Conservation (phyloP, 225 moss, liverwort and hornwort genomes). For the Marchantia paleacea region DNA sequence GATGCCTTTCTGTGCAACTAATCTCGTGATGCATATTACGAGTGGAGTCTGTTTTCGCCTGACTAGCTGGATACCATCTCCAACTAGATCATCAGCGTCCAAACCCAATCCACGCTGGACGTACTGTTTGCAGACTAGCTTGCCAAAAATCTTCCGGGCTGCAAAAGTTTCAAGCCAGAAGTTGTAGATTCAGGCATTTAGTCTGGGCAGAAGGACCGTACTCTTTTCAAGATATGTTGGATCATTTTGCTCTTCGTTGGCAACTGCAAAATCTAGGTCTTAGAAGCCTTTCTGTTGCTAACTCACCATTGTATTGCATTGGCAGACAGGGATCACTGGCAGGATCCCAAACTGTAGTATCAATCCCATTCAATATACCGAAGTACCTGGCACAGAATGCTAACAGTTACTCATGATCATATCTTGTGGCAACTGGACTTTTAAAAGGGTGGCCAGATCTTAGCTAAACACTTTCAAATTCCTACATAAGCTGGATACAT, state of each 20-base stretch:
- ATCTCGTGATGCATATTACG: constrained; percentile 49
- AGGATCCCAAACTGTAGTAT: constrained; percentile 46
- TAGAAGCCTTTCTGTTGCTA: background rate
- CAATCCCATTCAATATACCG: constrained; percentile 49
- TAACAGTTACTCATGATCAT: background rate
- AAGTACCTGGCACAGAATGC: constrained; percentile 29
- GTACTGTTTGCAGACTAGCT: constrained; percentile 48
- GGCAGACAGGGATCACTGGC: constrained; percentile 39
- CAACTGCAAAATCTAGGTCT: background rate
- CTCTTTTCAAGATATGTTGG: background rate
- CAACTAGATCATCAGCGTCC: constrained; percentile 28
- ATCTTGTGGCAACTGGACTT: background rate
- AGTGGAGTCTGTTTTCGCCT: constrained; percentile 34
- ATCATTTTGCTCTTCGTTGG: background rate
- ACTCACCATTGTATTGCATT: constrained; percentile 36
- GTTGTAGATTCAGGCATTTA: background rate
- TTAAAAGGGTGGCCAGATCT: background rate
- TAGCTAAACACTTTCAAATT: background rate
- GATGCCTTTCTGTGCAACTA: constrained; percentile 53
- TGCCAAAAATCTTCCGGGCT: constrained; percentile 34
- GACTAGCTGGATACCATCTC: constrained; percentile 6
- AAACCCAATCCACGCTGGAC: constrained; percentile 46
- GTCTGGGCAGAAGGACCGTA: background rate
- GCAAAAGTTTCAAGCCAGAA: constrained; percentile 21
- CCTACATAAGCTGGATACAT: too few species aligned